These are phyloP conservation scores for Lyophyllum semitale DNA, from an alignment of 768 basidiomycete genomes.

Conservation along the genomic window DNA sequence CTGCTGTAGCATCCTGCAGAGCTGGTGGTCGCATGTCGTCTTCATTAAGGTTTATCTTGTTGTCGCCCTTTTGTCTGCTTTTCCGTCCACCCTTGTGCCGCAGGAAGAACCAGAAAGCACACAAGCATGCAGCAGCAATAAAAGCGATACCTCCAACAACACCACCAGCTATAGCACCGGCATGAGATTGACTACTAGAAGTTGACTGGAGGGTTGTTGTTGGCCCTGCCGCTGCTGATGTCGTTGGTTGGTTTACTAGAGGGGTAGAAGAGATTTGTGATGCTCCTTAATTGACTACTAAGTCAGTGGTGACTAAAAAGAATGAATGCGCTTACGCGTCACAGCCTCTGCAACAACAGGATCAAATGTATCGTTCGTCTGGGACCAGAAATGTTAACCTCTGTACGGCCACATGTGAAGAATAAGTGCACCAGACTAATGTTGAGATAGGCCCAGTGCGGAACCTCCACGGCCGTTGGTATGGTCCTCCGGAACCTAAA, in stretches of 20 bases:
- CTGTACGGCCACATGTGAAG: background rate
- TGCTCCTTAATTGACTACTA: background rate
- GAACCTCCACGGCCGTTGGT: conserved; percentile 45
- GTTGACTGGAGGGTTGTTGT: background rate
- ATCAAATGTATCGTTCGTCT: conserved; percentile 40
- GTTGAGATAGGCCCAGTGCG: conserved; percentile 60
- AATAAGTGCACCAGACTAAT: conserved; percentile 36
- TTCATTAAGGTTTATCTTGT: conserved; percentile 14
- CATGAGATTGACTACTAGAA: conserved; percentile 11
- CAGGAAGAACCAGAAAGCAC: conserved; percentile 40
- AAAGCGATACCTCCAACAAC: conserved; percentile 54
- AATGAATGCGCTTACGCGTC: background rate
- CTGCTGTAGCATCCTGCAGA: background rate
- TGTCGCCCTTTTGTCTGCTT: background rate
- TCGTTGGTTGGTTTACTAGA: background rate
- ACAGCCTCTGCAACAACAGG: conserved; percentile 28
- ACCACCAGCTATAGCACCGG: conserved; percentile 66
- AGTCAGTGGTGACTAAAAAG: background rate
- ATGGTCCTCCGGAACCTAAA: conserved; percentile 46
- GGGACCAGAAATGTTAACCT: background rate
- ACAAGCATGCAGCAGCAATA: conserved; percentile 38
- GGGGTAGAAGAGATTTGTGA: background rate
- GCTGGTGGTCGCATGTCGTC: conserved; percentile 8
- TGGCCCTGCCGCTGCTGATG: background rate
- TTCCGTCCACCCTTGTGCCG: conserved; percentile 9